Base-by-base conservation (phyloP, 202 grass and related monocot genomes). In the Bolboschoenoplectus hybrid region DNA sequence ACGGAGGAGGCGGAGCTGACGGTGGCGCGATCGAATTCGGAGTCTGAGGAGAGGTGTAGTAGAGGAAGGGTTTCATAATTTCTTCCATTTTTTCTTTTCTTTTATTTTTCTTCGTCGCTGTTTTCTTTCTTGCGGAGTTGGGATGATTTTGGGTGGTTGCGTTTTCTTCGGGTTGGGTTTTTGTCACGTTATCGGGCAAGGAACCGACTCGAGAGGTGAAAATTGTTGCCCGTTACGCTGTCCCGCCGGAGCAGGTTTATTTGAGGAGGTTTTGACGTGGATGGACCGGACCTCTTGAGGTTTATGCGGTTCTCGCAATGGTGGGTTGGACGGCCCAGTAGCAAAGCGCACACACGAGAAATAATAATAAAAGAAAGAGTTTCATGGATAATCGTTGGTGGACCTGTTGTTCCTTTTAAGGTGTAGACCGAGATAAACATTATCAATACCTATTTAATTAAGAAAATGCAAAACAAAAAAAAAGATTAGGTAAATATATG, bases 91-190 rank as follows among this genome's bases (percentile, higher is more conserved):
- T 63, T 50, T 80, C 13, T 65, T 1, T 58, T 50, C 34, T 50
- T 84, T 36, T 69, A 0, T 36, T 1, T n/a, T 62, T 17, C 5
- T 5, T 16, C 11, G 9, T 61, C 17, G 39, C 13, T 43, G 5
- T 62, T 45, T 34, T 35, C 4, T 74, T 51, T 81, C 50, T 86
- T 81, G 81, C 17, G 41, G 61, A 82, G 80, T 65, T 62, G 80
- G 58, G 52, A 65, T 82, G 26, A 26, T 38, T 89, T 47, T 89
- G 70, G 86, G 69, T 38, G 67, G 84, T 93, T 88, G 87, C 83
- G 68, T 38, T 82, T 78, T 57, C 51, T 53, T 78, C 74, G 47
- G 84, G 60, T 70, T 82, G 52, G 74, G 73, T 83, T 85, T 70
- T 73, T 47, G 52, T 79, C 26, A 26, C 26, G 11, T 56, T 83